Conservation (phyloP, 2,329 filamentous ascomycete genomes). For the Scytalidium sp. region DNA sequence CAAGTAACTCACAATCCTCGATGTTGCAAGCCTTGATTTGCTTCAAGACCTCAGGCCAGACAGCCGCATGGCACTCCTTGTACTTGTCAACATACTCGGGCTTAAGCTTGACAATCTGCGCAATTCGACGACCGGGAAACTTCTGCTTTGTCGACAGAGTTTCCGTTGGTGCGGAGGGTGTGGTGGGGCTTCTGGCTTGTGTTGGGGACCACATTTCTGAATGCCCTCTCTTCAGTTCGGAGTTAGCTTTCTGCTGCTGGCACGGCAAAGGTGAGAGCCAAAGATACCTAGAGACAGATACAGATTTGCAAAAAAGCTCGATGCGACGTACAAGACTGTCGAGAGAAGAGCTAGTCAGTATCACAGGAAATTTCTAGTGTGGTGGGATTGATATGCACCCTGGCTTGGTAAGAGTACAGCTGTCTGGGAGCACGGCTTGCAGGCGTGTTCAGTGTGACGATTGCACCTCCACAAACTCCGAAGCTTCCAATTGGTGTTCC, state of each 20-base stretch:
- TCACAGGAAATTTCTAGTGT: neutral
- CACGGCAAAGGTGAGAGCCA: neutral
- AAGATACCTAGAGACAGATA: too few species aligned
- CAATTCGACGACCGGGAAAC: conserved; percentile 55
- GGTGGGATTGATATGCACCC: neutral
- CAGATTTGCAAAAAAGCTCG: too few species aligned
- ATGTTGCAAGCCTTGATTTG: conserved; percentile 77
- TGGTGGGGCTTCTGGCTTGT: conserved; percentile 5
- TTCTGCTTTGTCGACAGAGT: conserved; percentile 18
- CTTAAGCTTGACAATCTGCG: conserved; percentile 71
- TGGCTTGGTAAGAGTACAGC: neutral
- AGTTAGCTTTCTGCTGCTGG: neutral
- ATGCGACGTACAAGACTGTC: too few species aligned
- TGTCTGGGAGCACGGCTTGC: neutral
- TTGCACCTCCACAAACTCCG: neutral
- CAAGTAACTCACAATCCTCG: conserved; percentile 56
- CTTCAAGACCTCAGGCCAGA: conserved; percentile 75
- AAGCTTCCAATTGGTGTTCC: too few species aligned
- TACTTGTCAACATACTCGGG: conserved; percentile 65
- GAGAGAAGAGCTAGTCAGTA: neutral
- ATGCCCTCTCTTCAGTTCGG: neutral
- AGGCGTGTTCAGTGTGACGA: neutral
- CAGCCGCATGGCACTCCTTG: conserved; percentile 68
- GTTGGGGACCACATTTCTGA: neutral
- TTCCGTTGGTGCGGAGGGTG: neutral